Evolutionary conservation across 2,329 filamentous ascomycete genomes (phyloP), one percentile per base, ranked within the genome.

Genomic region (Blumeria graminis): DNA sequence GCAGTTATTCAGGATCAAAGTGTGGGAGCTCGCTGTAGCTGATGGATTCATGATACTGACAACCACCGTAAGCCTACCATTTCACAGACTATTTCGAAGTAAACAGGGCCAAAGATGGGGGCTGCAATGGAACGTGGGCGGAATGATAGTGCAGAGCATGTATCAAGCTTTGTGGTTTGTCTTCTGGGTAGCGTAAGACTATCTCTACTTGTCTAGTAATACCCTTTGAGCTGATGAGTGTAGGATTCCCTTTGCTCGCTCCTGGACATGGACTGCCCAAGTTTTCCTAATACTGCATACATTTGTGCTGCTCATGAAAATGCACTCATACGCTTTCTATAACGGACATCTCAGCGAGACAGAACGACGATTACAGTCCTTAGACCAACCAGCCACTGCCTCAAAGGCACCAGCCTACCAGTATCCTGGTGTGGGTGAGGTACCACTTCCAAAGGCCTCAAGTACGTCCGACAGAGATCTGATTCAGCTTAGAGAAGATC

Each of bases 311-410:
- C 80, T 95, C 55, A 98, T 98, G 92, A 98, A 98, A 74, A 92
- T 96, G 80, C 92, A 98, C 68, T 95, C 89, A 6, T 98, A 94
- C 66, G 85, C 87, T 28, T 98, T 96, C 69, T 98, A 98, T 72
- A 96, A 95, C 64, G 92, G 92, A 10, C 92, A 98, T 68, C 74
- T 98, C 14, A 86, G 84, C 62, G 86, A 92, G 68, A 93, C 87
- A 0, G 79, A 93, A 68, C 81, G 83, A 65, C 82, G 87, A 10
- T 74, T 98, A 11, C 78, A 77, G 57, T 80, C 80, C 43, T 80
- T 98, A 36, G 92, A 98, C 68, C 70, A 77, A 57, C 87, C 88
- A 1, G 76, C 77, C n/a, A 79, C 76, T 4, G 77, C 78, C 4
- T 82, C 81, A 55, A 78, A 79, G 62, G 77, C 75, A 3, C 82